A percentile compares a stretch with the other conserved stretches of the same genome.
Conservation (phyloP, 2,329 filamentous ascomycete genomes). For the Fusarium illudens region DNA sequence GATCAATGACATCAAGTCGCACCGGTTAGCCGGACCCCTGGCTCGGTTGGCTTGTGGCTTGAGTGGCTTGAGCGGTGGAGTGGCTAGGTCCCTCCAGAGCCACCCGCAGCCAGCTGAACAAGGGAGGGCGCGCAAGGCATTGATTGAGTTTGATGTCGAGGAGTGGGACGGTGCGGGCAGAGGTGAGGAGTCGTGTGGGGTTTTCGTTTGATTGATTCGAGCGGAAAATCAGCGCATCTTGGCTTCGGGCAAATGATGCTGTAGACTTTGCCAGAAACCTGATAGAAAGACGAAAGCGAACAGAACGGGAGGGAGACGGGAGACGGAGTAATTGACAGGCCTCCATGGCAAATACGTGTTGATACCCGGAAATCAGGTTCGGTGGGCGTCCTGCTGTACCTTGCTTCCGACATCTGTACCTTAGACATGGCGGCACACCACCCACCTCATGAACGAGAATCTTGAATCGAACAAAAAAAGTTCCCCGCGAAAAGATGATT, state of each 20-base stretch:
- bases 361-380: neutral
- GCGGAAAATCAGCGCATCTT: slow-evolving; percentile 9
- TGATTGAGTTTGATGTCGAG: slow-evolving; percentile 11
- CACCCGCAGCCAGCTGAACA: slow-evolving; percentile 38
- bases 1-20: slow-evolving; percentile 42
- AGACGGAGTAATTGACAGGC: neutral
- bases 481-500: slow-evolving; percentile 32
- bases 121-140: slow-evolving; percentile 18
- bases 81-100: slow-evolving; percentile 29
- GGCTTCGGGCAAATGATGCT: neutral
- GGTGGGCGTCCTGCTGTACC: neutral
- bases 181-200: slow-evolving; percentile 23
- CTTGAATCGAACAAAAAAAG: slow-evolving; percentile 23
- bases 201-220: neutral
- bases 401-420: slow-evolving; percentile 3
- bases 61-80: slow-evolving; percentile 27
- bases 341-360: neutral
- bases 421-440: slow-evolving; percentile 25
- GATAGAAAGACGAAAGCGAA: slow-evolving; percentile 20
- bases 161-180: slow-evolving; percentile 17
- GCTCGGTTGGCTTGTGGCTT: slow-evolving; percentile 34
- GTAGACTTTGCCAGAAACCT: slow-evolving; percentile 22
- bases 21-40: slow-evolving; percentile 23
- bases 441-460: slow-evolving; percentile 11
- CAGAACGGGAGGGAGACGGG: neutral